Evolutionary conservation across 1,284 basidiomycete genomes (phyloP), one percentile per base, ranked within the genome.

Genomic region (Leucoagaricus sp.): DNA sequence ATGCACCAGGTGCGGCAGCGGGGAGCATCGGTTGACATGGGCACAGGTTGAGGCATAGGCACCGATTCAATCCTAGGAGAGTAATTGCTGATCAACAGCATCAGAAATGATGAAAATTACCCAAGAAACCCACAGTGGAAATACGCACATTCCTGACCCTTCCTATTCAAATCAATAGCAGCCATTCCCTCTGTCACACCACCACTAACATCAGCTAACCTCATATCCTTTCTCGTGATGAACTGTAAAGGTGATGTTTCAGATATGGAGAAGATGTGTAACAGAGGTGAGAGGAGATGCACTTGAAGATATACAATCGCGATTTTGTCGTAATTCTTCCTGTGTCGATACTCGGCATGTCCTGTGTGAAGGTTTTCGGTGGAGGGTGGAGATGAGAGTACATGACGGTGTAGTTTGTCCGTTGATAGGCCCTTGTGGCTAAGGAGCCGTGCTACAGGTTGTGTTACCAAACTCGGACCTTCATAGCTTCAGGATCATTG

Each of bases 361-460:
- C 90, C 90, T 93, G 56, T 44, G 46, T n/a, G n/a, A 26, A 53
- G 55, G 38, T 15, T 38, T 25, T 40, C 4, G 53, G 25, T 40
- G 47, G 13, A 28, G 26, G n/a, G 25, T 13, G 36, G 10, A 12
- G 9, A 41, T 19, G 15, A 49, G 56, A 34, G 48, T 25, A 50
- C 50, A 50, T 51, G 53, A 42, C 53, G 10, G 67, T 66, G 31
- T 49, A 85, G 85, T 62, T 86, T 82, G 12, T 80, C 75, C 65
- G 82, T 86, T 1, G 85, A 82, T 3, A 70, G 57, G 7, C 66
- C 67, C 72, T 78, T 87, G 63, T 80, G 73, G 62, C 73, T 87
- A 54, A 97, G 77, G 80, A 97, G 96, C 0, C 88, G 65, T 94
- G 91, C 73, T 97, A 94, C 5, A 96, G 84, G 72, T 86, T 90